Percentiles rank a stretch among this genome's conserved stretches.
Evolutionary conservation across 768 basidiomycete genomes (phyloP).

Genomic region (Rickenella mellea): DNA sequence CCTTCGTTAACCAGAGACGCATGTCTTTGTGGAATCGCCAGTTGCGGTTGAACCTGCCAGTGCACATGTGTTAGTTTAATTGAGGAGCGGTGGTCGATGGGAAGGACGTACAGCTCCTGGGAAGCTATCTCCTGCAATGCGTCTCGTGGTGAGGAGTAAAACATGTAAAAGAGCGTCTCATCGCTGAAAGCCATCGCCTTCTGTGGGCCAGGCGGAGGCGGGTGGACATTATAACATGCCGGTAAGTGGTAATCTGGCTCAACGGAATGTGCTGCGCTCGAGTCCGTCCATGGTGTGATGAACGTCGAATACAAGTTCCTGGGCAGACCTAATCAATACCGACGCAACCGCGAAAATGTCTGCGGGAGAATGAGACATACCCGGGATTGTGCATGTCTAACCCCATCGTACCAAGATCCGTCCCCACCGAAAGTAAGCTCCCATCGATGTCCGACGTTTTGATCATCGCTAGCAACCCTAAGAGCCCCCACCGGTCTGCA

Average conservation of each 20-base stretch:
- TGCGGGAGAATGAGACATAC: constrained; percentile 39
- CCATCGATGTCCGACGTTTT: constrained; percentile 81
- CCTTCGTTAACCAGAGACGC: constrained; percentile 80
- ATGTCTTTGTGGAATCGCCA: constrained; percentile 96
- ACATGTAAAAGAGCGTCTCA: constrained; percentile 97
- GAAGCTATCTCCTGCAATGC: constrained; percentile 90
- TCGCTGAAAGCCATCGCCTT: constrained; percentile 86
- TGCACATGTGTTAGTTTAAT: neutral
- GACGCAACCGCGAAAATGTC: neutral
- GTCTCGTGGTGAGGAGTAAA: constrained; percentile 90
- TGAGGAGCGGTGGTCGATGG: neutral
- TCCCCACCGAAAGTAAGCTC: constrained; percentile 76
- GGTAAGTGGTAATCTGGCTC: constrained; percentile 92
- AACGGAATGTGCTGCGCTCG: constrained; percentile 72
- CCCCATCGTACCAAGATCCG: constrained; percentile 86
- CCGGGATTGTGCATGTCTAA: constrained; percentile 79
- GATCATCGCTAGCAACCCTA: constrained; percentile 80
- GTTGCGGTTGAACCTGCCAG: constrained; percentile 75
- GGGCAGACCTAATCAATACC: constrained; percentile 10
- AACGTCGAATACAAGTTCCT: constrained; percentile 87
- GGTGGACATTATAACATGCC: constrained; percentile 85
- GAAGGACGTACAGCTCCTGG: constrained; percentile 75
- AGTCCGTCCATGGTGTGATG: constrained; percentile 94
- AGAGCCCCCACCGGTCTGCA: constrained; percentile 90
- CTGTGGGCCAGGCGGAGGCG: constrained; percentile 70